These are phyloP conservation scores for Lagenaria siceraria DNA, from an alignment of 306 rosid genomes.

Conservation along the genomic window DNA sequence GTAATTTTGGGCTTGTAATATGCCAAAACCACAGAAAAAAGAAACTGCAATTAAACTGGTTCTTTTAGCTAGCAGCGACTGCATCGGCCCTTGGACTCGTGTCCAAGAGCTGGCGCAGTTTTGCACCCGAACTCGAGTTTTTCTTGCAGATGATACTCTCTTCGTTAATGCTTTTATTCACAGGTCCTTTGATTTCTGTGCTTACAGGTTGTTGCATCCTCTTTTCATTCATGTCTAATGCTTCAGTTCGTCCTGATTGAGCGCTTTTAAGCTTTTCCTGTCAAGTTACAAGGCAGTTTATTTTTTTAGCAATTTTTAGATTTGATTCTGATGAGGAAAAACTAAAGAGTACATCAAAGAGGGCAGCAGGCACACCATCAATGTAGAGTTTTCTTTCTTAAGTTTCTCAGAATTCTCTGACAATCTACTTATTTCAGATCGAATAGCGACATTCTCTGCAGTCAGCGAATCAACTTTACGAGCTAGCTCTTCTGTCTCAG, in stretches of 20 bases:
- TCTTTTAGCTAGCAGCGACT: conserved; percentile 68
- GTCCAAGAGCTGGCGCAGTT: conserved; percentile 82
- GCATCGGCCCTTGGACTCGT: conserved; percentile 74
- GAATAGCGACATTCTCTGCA: conserved; percentile 45
- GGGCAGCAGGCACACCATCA: conserved; percentile 34
- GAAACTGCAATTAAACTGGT: conserved; percentile 21
- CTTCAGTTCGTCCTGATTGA: conserved; percentile 42
- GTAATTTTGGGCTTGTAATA: conserved; percentile 84
- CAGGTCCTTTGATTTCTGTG: conserved; percentile 58
- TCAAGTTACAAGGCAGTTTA: neutral
- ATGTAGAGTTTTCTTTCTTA: conserved; percentile 56
- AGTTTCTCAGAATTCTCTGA: conserved; percentile 54
- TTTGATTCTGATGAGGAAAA: neutral
- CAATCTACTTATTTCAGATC: conserved; percentile 52
- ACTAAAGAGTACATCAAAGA: neutral
- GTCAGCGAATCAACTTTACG: conserved; percentile 50
- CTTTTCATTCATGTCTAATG: conserved; percentile 36
- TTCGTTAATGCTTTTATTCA: conserved; percentile 40
- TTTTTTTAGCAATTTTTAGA: conserved; percentile 6
- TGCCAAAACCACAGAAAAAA: conserved; percentile 74
- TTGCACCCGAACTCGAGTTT: conserved; percentile 48
- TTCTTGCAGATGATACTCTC: conserved; percentile 52
- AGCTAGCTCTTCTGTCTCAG: conserved; percentile 78
- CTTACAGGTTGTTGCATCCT: conserved; percentile 40
- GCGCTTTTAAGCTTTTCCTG: conserved; percentile 68